Percentiles rank a stretch among this genome's conserved stretches.
These are phyloP conservation scores for Paraurostyla sp. DNA, from an alignment of 73 alveolate genomes.

Conservation along the genomic window DNA sequence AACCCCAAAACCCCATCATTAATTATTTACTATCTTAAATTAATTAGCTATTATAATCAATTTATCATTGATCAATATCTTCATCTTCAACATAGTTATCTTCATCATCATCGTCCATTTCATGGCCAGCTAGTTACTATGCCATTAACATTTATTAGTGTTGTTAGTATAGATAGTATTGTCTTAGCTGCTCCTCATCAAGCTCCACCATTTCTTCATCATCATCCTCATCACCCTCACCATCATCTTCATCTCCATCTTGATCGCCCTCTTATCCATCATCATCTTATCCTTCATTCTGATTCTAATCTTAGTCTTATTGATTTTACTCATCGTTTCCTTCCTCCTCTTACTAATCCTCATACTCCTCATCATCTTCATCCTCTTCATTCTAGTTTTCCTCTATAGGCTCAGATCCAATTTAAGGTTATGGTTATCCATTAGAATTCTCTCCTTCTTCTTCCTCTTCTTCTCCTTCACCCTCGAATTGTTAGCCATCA, in stretches of 20 bases:
- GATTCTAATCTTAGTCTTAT: constrained; percentile 8
- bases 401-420: constrained; percentile 29
- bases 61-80: no score
- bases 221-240: constrained; percentile 53
- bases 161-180: constrained; percentile 26
- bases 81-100: constrained; percentile 9
- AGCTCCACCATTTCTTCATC: constrained; percentile 42
- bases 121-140: background rate
- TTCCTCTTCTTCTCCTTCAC: constrained; percentile 49
- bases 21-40: no score
- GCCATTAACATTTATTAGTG: constrained; percentile 38
- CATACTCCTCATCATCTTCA: constrained; percentile 42
- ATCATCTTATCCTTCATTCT: background rate
- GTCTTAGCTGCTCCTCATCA: constrained; percentile 46
- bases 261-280: background rate
- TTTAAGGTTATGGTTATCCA: background rate
- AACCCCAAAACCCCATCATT: no score
- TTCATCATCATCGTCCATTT: constrained; percentile 26
- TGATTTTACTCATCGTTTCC: constrained; percentile 35
- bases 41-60: no score
- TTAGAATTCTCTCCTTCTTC: constrained; percentile 43
- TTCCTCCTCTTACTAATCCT: constrained; percentile 24
- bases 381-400: constrained; percentile 70
- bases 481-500: constrained; percentile 47
- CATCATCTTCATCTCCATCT: constrained; percentile 58